Evolutionary conservation across 2,329 filamentous ascomycete species (phyloP).

Genomic region (Talaromyces atroroseus): DNA sequence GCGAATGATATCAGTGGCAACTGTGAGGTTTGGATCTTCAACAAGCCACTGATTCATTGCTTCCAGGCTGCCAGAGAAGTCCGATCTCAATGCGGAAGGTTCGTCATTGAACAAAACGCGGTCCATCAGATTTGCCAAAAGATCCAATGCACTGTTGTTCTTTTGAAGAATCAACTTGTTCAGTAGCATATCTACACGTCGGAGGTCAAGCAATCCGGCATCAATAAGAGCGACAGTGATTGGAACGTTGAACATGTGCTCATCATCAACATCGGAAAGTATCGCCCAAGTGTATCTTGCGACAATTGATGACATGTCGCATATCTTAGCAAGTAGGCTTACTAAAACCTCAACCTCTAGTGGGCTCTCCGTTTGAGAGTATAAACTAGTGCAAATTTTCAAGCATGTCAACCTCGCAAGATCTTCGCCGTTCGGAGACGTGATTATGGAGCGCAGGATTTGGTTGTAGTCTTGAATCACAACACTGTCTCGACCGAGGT

Average conservation of each 20-base stretch:
- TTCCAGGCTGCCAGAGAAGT: constrained; percentile 78
- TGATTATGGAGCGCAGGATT: constrained; percentile 49
- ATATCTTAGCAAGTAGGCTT: constrained; percentile 57
- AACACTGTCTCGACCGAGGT: constrained; percentile 50
- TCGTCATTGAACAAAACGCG: constrained; percentile 71
- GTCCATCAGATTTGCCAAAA: constrained; percentile 74
- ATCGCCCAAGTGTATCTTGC: constrained; percentile 48
- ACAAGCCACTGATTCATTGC: constrained; percentile 75
- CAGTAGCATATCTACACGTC: constrained; percentile 64
- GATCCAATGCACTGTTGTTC: constrained; percentile 67
- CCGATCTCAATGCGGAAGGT: constrained; percentile 72
- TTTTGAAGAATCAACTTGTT: constrained; percentile 66
- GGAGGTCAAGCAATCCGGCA: constrained; percentile 56
- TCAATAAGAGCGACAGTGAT: constrained; percentile 58
- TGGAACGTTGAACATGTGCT: constrained; percentile 57
- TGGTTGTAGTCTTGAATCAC: constrained; percentile 57
- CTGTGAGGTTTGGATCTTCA: constrained; percentile 62
- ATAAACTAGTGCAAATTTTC: constrained; percentile 53
- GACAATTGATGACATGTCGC: constrained; percentile 54
- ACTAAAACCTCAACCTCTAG: constrained; percentile 61
- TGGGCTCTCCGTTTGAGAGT: constrained; percentile 48
- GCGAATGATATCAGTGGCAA: constrained; percentile 66
- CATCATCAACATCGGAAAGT: constrained; percentile 50
- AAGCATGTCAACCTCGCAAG: constrained; percentile 53
- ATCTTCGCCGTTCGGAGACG: constrained; percentile 52